These are phyloP conservation scores for Globisporangium rhizosaccharum DNA, from an alignment of 352 stramenopile species.

Conservation along the genomic window DNA sequence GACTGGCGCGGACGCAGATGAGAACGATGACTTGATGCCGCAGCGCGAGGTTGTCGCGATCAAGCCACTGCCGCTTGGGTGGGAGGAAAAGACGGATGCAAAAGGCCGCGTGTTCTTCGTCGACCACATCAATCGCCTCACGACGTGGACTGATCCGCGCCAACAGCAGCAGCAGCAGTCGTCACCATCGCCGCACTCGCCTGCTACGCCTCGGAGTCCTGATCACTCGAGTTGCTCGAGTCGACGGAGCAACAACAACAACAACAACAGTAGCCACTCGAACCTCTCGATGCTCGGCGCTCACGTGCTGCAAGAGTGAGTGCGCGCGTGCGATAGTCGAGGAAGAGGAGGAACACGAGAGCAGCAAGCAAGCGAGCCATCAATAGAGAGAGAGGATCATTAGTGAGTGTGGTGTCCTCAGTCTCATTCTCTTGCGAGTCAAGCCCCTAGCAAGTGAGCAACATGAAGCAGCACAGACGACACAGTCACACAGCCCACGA, in stretches of 20 bases:
- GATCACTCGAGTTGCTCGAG: slow-evolving; percentile 1
- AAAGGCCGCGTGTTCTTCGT: slow-evolving; percentile 72
- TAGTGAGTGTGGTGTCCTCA: no score
- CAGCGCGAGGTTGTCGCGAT: background rate
- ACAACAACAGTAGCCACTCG: background rate
- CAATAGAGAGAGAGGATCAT: no score
- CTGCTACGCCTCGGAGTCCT: slow-evolving; percentile 1
- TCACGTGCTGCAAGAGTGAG: slow-evolving; percentile 10
- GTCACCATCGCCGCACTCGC: background rate
- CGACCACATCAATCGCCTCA: slow-evolving; percentile 69
- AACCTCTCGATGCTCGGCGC: slow-evolving; percentile 12
- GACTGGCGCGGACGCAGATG: background rate
- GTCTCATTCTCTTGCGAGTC: no score
- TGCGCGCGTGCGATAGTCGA: background rate
- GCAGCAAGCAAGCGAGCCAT: background rate
- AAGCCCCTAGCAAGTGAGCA: no score
- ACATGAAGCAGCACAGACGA: no score
- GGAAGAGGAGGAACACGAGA: background rate
- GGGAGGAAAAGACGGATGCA: slow-evolving; percentile 62
- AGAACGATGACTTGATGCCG: background rate
- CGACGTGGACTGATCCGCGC: slow-evolving; percentile 63
- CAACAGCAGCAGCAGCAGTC: background rate
- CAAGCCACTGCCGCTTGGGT: slow-evolving; percentile 47
- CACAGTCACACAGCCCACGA: no score
- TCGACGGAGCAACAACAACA: slow-evolving; percentile 7